Evolutionary conservation across 2,329 filamentous ascomycete species (phyloP).

Genomic region (Akanthomyces uredinophilus): DNA sequence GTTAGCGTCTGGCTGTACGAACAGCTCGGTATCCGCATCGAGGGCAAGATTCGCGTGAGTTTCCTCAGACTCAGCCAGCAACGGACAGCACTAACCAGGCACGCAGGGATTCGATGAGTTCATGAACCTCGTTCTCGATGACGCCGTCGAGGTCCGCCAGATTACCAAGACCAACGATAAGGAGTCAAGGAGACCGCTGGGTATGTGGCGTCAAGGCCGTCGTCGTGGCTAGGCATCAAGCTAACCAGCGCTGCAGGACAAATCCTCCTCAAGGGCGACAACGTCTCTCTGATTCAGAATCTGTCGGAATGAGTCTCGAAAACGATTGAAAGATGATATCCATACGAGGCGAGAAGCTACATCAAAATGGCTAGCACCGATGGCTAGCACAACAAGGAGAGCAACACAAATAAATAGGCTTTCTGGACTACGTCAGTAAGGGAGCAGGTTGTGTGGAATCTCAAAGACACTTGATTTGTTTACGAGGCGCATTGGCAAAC

Average conservation of each 20-base stretch:
- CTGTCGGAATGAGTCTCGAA: constrained; percentile 44
- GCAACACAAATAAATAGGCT: background rate
- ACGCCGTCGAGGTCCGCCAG: constrained; percentile 87
- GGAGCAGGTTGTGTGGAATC: background rate
- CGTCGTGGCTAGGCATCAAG: background rate
- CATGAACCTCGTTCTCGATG: constrained; percentile 97
- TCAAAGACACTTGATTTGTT: constrained; percentile 2
- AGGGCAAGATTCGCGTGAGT: constrained; percentile 88
- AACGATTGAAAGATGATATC: constrained; percentile 27
- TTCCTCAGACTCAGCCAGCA: constrained; percentile 29
- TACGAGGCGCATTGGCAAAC: constrained; percentile 10
- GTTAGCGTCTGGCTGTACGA: constrained; percentile 97
- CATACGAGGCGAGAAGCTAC: background rate
- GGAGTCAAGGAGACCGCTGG: constrained; percentile 72
- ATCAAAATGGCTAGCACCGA: background rate
- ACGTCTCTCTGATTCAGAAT: constrained; percentile 74
- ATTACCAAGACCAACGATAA: constrained; percentile 71
- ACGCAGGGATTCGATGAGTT: constrained; percentile 93
- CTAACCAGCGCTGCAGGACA: constrained; percentile 52
- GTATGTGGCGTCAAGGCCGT: constrained; percentile 42
- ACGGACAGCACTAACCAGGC: constrained; percentile 56
- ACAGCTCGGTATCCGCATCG: constrained; percentile 87
- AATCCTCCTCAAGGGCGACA: constrained; percentile 83
- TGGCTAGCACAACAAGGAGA: background rate
- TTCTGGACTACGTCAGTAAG: constrained; percentile 6